Evolutionary conservation across 2,329 filamentous ascomycete species (phyloP), one percentile per base, ranked within the genome.

Genomic region (Hyphodiscus sp.): DNA sequence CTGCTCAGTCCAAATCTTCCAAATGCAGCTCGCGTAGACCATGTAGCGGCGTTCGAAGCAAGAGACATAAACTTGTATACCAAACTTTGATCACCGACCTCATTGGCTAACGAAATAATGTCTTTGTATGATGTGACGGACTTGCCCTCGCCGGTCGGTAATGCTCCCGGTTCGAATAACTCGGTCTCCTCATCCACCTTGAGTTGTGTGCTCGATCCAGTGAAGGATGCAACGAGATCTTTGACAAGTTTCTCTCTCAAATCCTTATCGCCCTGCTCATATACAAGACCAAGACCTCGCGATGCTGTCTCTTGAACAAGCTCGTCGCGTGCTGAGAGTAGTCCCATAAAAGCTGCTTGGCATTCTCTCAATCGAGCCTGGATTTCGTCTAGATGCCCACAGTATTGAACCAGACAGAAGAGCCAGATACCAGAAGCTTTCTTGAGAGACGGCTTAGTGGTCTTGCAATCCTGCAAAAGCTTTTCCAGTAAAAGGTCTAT

Each of bases 61-160:
- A 99, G 78, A 0, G 91, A 92, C 94, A 99, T 99, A 73, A 99
- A 97, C 57, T 91, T 90, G 74, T 99, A 99, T 1, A 97, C 89
- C n/a, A 99, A 76, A 62, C 88, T 91, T 54, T 94, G 92, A 65
- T 99, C 92, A 11, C 94, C 94, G 33, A 96, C 91, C 71, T 99
- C 94, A 44, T 92, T 89, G n/a, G 94, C 94, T 47, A 99, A 76
- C 61, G 80, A 94, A 70, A 99, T 88, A 61, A 99, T 97, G 66
- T 99, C 94, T 68, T 95, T 96, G 74, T 99, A 99, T 0, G 92
- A 97, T 0, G 90, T 96, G 52, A 97, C 82, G 0, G 91, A 91
- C 61, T 80, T 89, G 8, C 55, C 55, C 26, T 57, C 55, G 4
- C 55, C 55, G n/a, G 55, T 57, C 10, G 55, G 55, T 7, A 57